Base-by-base conservation (phyloP, 305 asterid species). In the Stenogyne calaminthoides region DNA sequence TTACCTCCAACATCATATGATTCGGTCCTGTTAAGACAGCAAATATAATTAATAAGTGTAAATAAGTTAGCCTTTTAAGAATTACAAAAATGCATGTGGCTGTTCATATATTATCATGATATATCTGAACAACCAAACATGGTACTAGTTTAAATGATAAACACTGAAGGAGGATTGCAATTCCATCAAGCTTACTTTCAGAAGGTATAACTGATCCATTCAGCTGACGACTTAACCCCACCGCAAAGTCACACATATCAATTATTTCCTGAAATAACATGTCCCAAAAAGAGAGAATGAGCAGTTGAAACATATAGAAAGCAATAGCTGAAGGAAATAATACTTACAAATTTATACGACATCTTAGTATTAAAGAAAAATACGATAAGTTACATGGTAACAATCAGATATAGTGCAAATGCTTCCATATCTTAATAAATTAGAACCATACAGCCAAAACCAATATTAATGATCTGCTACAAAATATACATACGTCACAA, bases 241-340 rank as follows among this genome's bases (percentile, higher is more conserved):
- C 99, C 67, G 96, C 94, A 83, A 89, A 95, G 86, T 95, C 99
- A 59, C 99, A 95, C 99, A 95, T 95, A 81, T 95, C 99, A 65
- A 95, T 89, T 70, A 95, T 85, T 80, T 95, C 99, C 99, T 95
- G 96, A 77, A 81, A 80, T 37, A 67, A 59, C 22, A 73, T 57
- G 37, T 42, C 75, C 78, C 70, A 34, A 72, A 22, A 54, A 79
- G 40, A 74, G 60, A 56, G 37, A 70, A 74, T 39, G 54, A 67
- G 65, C 19, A 59, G 6, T 37, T 20, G 2, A 76, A 76, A 61
- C 37, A 29, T 4, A 14, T 22, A 39, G 20, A 64, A 55, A 71
- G 18, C 32, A 56, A 3, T 60, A 49, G 9, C 47, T 16, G 9
- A 18, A 56, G 29, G n/a, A 40, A 71, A 47, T 37, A 67, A 19